Percentiles rank a stretch among this genome's conserved stretches.
Conservation (phyloP, 106 monocot species). For the Xerophyta viscosa region DNA sequence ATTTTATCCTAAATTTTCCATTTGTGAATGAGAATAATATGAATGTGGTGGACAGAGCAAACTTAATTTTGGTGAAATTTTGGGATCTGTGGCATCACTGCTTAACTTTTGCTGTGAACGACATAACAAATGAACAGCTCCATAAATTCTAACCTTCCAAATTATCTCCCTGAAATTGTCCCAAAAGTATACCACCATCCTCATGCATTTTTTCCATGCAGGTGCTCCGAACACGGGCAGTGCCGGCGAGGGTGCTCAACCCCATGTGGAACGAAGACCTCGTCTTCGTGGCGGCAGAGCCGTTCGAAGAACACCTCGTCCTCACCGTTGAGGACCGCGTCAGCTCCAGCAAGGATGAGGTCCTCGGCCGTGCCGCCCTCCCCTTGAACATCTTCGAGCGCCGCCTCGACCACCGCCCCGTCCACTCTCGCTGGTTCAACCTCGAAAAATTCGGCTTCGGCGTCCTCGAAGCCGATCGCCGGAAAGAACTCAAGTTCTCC, state of each 20-base stretch:
- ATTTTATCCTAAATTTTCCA: too few relatives aligned
- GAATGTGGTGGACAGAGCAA: too few relatives aligned
- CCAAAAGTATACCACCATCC: too few relatives aligned
- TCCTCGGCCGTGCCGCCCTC: conserved; percentile 3
- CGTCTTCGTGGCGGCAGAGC: conserved; percentile 37
- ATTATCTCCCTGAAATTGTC: too few relatives aligned
- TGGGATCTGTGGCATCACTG: too few relatives aligned
- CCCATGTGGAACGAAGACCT: conserved; percentile 43
- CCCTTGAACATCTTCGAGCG: background rate
- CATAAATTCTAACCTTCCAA: too few relatives aligned
- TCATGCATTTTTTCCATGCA: too few relatives aligned
- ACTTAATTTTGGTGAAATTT: too few relatives aligned
- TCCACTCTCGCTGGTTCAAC: conserved; percentile 3
- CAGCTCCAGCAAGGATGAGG: conserved; percentile 16
- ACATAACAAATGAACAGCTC: too few relatives aligned
- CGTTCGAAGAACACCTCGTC: conserved; percentile 34
- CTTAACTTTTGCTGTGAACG: too few relatives aligned
- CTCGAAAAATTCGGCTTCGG: conserved; percentile 1
- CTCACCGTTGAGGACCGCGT: conserved; percentile 28
- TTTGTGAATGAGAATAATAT: too few relatives aligned
- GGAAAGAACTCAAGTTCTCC: conserved; percentile 5
- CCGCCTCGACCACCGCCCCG: conserved; percentile 1
- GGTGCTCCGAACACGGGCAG: conserved; percentile 14
- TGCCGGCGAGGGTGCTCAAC: conserved; percentile 1
- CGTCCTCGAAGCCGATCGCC: background rate